Evolutionary conservation across 2,329 filamentous ascomycete genomes (phyloP), one percentile per base, ranked within the genome.

Genomic region (Alternaria hordeiaustralica): DNA sequence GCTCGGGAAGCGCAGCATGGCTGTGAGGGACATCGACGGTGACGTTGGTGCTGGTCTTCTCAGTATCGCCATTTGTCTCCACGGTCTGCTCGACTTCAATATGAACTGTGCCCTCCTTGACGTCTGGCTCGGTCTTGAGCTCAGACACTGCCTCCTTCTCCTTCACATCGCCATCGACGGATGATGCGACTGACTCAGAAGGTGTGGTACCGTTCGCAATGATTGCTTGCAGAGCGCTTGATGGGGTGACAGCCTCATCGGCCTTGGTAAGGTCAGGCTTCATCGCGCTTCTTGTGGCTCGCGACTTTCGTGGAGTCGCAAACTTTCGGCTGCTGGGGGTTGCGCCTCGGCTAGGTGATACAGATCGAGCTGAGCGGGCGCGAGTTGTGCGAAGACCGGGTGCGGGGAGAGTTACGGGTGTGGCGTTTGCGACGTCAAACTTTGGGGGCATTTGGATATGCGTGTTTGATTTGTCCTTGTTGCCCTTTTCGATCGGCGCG

Each of bases 391-490:
- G 81, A 53, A 78, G 65, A 8, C 69, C 64, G 30, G 76, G 44
- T 49, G 60, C 46, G 20, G 61, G 61, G 28, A 63, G 62, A 41
- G 43, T 58, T 5, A 55, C 62, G 23, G 72, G 58, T 73, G 67
- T 21, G 77, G 70, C 79, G 46, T 82, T 81, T 20, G 86, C 82
- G 28, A 89, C 68, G 56, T 92, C 89, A 75, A 92, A 97, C 71
- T 89, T 91, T 21, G 96, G 96, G 49, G 96, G 96, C 23, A 93
- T 89, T 15, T 87, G 82, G 69, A 97, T 97, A 65, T 86, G 88
- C 23, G 67, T 61, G 82, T 93, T 94, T 68, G 89, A 87, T 59
- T 92, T 87, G 68, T 90, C 90, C 68, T 88, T 88, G 25, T 87
- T 84, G 57, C 85, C 86, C 75, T 87, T 87, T 50, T 84, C 84